Percentiles rank a stretch among this genome's conserved stretches.
These are phyloP conservation scores for Astrocystis sublimbata DNA, from an alignment of 495 filamentous ascomycete species.

Conservation along the genomic window DNA sequence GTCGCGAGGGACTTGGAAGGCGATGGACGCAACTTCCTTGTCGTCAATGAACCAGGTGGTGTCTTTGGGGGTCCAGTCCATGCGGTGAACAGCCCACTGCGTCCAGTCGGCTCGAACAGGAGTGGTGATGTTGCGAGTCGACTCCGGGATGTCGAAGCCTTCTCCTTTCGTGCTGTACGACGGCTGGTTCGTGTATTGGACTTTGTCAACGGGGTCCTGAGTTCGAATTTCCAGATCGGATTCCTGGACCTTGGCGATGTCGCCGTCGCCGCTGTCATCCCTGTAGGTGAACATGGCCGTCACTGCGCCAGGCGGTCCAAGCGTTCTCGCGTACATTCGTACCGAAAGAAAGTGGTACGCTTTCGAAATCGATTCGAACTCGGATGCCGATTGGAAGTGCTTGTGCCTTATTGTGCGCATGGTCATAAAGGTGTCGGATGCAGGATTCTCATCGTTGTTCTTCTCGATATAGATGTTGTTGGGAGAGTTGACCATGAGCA, in stretches of 20 bases:
- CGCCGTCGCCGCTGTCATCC: slow-evolving; percentile 28
- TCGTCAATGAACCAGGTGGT: slow-evolving; percentile 73
- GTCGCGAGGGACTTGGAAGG: slow-evolving; percentile 62
- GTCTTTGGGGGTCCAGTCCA: slow-evolving; percentile 65
- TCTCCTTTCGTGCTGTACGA: slow-evolving; percentile 43
- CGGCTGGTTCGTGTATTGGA: slow-evolving; percentile 78
- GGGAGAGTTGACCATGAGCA: slow-evolving; percentile 62
- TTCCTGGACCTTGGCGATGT: slow-evolving; percentile 57
- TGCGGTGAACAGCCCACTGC: slow-evolving; percentile 67
- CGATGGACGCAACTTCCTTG: slow-evolving; percentile 55
- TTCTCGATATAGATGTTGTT: slow-evolving; percentile 65
- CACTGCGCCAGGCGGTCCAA: slow-evolving; percentile 60
- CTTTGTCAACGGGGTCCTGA: slow-evolving; percentile 50
- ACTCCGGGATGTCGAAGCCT: slow-evolving; percentile 49
- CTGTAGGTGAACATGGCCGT: slow-evolving; percentile 72
- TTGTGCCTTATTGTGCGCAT: slow-evolving; percentile 60
- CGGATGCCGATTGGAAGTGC: slow-evolving; percentile 61
- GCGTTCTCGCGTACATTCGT: slow-evolving; percentile 59
- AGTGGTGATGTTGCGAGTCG: slow-evolving; percentile 49
- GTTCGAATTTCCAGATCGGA: slow-evolving; percentile 78
- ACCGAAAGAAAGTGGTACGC: slow-evolving; percentile 62
- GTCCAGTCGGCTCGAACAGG: slow-evolving; percentile 57
- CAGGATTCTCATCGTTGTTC: slow-evolving; percentile 35
- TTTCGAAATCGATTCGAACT: slow-evolving; percentile 59
- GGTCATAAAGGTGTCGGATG: slow-evolving; percentile 56